Evolutionary conservation across 371 early-diverging fungal genomes (phyloP).

Genomic region (Haplosporangium sp.): DNA sequence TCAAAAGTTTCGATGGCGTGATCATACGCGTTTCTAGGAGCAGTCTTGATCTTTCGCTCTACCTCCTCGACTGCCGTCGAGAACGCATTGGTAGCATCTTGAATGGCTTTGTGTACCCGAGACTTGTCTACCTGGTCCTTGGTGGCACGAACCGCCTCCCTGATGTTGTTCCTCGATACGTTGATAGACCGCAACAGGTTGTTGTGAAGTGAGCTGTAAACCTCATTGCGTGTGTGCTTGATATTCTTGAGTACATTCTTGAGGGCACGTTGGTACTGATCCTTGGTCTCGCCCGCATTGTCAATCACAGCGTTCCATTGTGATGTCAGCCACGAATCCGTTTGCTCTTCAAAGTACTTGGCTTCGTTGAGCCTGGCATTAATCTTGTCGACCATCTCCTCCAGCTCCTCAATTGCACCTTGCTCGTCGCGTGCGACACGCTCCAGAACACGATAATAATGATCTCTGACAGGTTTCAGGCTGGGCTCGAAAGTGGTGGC

Average conservation of each 20-base stretch:
- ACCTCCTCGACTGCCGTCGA: constrained; percentile 18
- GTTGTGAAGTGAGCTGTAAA: constrained; percentile 35
- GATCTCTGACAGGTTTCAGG: constrained; percentile 32
- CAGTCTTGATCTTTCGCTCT: constrained; percentile 43
- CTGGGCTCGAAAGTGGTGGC: constrained; percentile 32
- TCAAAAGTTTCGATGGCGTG: constrained; percentile 42
- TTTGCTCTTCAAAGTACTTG: constrained; percentile 53
- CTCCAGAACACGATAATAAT: constrained; percentile 26
- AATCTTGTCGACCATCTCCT: constrained; percentile 34
- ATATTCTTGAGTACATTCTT: constrained; percentile 27
- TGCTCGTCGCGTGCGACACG: constrained; percentile 31
- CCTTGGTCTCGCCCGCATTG: constrained; percentile 41
- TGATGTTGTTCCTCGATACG: constrained; percentile 29
- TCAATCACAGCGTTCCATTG: constrained; percentile 48
- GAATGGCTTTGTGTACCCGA: constrained; percentile 27
- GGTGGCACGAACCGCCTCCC: constrained; percentile 32
- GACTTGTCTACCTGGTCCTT: constrained; percentile 42
- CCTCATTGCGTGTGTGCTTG: constrained; percentile 29
- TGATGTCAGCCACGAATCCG: constrained; percentile 45
- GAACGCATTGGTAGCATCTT: constrained; percentile 41
- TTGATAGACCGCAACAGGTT: constrained; percentile 26
- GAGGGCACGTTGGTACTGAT: constrained; percentile 40
- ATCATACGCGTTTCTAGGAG: constrained; percentile 37
- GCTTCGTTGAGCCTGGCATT: constrained; percentile 43
- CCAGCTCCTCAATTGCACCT: constrained; percentile 36